phyloP scores from a whole-genome alignment of 108 stramenopile genomes.

The Nitzschia sp. region DNA sequence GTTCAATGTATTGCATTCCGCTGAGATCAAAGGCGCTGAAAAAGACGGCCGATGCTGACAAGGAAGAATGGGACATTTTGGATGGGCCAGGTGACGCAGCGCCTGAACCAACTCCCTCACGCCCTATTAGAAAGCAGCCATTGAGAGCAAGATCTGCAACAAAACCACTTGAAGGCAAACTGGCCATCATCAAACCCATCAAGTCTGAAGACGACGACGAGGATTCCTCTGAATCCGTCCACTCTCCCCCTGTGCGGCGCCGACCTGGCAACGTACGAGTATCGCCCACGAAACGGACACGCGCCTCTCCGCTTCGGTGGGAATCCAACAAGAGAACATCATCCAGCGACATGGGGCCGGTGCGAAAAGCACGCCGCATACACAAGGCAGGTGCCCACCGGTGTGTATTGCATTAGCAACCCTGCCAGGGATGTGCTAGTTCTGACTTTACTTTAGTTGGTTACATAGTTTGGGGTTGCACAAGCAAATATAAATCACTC shows the following conservation, averaged over 20 bases:
- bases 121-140: conserved; percentile 28
- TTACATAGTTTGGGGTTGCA: too few relatives aligned
- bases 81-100: conserved; percentile 20
- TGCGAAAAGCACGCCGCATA: conserved; percentile 20
- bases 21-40: conserved; percentile 58
- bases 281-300: conserved; percentile 2
- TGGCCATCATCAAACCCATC: conserved; percentile 12
- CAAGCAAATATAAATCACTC: too few relatives aligned
- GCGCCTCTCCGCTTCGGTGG: conserved; percentile 8
- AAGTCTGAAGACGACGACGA: not conserved
- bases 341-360: conserved; percentile 14
- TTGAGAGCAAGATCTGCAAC: conserved; percentile 29
- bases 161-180: conserved; percentile 29
- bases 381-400: conserved; percentile 9
- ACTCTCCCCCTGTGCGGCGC: not conserved
- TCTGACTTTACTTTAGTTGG: too few relatives aligned
- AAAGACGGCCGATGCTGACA: conserved; percentile 78
- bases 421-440: too few relatives aligned
- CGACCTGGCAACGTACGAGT: too few relatives aligned
- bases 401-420: conserved; percentile 12
- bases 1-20: conserved; percentile 57
- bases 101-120: conserved; percentile 1
- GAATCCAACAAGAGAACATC: too few relatives aligned
- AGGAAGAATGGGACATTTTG: conserved; percentile 84
- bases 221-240: not conserved